Percentiles rank a stretch among this genome's conserved stretches.
Evolutionary conservation across 306 rosid genomes (phyloP).

Genomic region (Malus orientalis): DNA sequence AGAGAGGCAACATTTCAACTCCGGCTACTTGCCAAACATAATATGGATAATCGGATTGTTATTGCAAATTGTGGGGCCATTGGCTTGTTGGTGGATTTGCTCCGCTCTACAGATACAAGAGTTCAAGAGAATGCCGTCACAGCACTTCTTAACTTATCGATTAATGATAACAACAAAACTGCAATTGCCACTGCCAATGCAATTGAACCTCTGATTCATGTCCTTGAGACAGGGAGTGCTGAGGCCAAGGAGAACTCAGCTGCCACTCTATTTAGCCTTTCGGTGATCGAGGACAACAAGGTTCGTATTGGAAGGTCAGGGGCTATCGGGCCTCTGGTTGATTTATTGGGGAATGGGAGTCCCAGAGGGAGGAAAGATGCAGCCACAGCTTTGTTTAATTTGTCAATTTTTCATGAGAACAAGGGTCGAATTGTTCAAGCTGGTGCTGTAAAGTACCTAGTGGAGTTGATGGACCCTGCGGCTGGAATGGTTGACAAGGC

Average conservation of each 20-base stretch:
- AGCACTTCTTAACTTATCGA: slow-evolving; percentile 89
- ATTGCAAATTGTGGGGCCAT: slow-evolving; percentile 87
- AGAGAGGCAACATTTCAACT: slow-evolving; percentile 70
- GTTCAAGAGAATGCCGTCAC: slow-evolving; percentile 97
- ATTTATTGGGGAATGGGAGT: slow-evolving; percentile 82
- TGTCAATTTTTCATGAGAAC: slow-evolving; percentile 84
- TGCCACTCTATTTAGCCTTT: slow-evolving; percentile 94
- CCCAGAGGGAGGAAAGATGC: slow-evolving; percentile 98
- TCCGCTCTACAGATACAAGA: slow-evolving; percentile 44
- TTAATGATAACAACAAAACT: slow-evolving; percentile 71
- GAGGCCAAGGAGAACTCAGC: slow-evolving; percentile 98
- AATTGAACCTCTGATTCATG: slow-evolving; percentile 81
- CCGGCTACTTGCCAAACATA: slow-evolving; percentile 78
- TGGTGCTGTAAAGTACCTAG: slow-evolving; percentile 89
- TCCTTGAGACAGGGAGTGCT: slow-evolving; percentile 80
- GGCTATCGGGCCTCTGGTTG: slow-evolving; percentile 82
- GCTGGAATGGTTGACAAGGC: slow-evolving; percentile 98
- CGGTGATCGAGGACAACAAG: slow-evolving; percentile 90
- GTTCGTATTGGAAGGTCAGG: slow-evolving; percentile 85
- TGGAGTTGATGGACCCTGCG: slow-evolving; percentile 97
- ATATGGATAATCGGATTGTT: slow-evolving; percentile 82
- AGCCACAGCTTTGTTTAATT: slow-evolving; percentile 89
- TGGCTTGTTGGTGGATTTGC: slow-evolving; percentile 60
- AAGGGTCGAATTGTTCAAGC: slow-evolving; percentile 83
- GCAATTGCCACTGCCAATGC: slow-evolving; percentile 77